Base-by-base conservation (phyloP, 306 rosid genomes). In the Chamaecrista fasciculata region DNA sequence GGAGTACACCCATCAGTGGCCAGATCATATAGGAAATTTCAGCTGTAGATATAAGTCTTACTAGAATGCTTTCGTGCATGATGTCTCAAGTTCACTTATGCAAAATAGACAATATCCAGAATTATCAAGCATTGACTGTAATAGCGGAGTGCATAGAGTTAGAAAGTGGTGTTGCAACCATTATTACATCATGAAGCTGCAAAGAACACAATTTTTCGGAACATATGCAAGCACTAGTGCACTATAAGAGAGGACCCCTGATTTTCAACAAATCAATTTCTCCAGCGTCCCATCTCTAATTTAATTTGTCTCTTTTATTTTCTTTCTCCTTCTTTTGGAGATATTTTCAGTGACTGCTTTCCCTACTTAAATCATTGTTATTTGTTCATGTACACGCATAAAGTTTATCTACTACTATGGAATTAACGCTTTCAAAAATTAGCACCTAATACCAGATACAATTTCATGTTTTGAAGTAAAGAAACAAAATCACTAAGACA, bases 31-130 rank as follows among this genome's bases (percentile, higher is more conserved):
- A 56, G 42, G 6, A 11, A 72, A 28, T 19, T 23, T 16, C 7
- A 55, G 25, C 69, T 56, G 59, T 15, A 70, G 55, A 62, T 55
- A 77, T 44, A 15, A 20, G 37, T 36, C 74, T 36, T 49, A 25
- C 36, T 48, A 21, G 28, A 37, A 67, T 4, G 53, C 18, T 71
- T 65, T 26, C 19, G 57, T n/a, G 46, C 66, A 31, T 14, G 6
- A 73, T 39, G 26, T 62, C 62, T 62, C 49, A 34, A 42, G 71
- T 15, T 48, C 55, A 39, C 12, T 52, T 39, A 43, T 18, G 57
- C 51, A 61, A 34, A 56, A 34, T 2, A 65, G 33, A n/a, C 25
- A 43, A 52, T 51, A 47, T 48, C 37, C 40, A 48, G 62, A 59
- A 70, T 52, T 56, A 55, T 66, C 49, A 61, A 58, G 50, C 48